Base-by-base conservation (phyloP, 202 grass and related monocot genomes). In the Schoenoplectus tabernaemontani region DNA sequence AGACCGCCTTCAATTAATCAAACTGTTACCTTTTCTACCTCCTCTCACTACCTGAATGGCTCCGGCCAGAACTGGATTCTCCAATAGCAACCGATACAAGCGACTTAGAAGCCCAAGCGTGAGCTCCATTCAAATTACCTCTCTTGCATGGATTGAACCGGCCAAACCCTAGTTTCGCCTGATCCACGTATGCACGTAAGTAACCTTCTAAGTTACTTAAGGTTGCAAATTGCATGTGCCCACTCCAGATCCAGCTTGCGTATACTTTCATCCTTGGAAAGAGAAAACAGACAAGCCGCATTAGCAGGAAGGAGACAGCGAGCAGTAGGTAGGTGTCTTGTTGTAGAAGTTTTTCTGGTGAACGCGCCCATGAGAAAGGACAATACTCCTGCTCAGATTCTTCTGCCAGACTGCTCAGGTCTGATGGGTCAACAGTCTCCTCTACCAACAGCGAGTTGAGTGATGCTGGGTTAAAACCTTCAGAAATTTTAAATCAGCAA, bases 331-430 rank as follows among this genome's bases (percentile, higher is more conserved):
- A 99, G 28, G 85, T 90, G 78, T 96, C 96, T 81, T 96, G 92
- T 90, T 96, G 88, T 64, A 99, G 83, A 83, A 99, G 81, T 61
- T 99, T 99, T 83, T 99, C 96, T 43, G 96, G 96, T 1, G 96
- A 99, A 59, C 88, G 88, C 1, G 96, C 96, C 92, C 92, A 99
- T 76, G 92, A 93, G 67, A 99, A 99, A 15, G 96, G 96, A 28
- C 96, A 99, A 28, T 93, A 93, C 54, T 96, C 96, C n/a, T 64
- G 96, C 16, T 89, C 87, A 0, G 34, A 54, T 2, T 85, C 90
- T 66, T 87, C 88, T 80, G 72, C 80, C 53, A 73, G 71, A 32
- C 87, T 86, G 73, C 78, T 82, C 66, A 76, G 82, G 66, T 89
- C 83, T 77, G 89, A 83, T 16, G 86, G 61, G 69, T 86, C 87